These are phyloP conservation scores for Coprinellus aureogranulatus DNA, from an alignment of 768 basidiomycete species.

Conservation along the genomic window DNA sequence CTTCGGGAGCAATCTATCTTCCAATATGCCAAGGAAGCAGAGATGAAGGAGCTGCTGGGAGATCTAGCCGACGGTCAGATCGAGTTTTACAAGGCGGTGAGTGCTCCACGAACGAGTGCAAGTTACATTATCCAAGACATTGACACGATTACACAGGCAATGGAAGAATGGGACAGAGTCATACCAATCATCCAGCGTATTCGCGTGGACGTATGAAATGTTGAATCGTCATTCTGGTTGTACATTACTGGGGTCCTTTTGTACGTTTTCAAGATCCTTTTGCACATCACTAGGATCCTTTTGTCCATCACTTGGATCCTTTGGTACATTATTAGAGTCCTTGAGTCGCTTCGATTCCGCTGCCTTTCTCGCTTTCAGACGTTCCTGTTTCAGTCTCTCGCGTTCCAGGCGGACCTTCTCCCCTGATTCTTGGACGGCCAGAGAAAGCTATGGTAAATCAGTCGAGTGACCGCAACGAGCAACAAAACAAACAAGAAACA, in stretches of 20 bases:
- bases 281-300: no score
- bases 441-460: constrained; percentile 50
- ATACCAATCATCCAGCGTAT: constrained; percentile 93
- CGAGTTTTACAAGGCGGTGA: constrained; percentile 85
- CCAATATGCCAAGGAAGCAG: constrained; percentile 85
- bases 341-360: constrained; percentile 15
- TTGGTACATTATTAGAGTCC: constrained; percentile 22
- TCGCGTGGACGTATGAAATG: constrained; percentile 77
- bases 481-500: constrained; percentile 14
- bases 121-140: constrained; percentile 2
- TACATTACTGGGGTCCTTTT: constrained; percentile 25
- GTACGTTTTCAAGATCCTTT: no score
- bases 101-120: constrained; percentile 6
- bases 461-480: background rate
- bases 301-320: no score
- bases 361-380: constrained; percentile 16
- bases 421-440: constrained; percentile 78
- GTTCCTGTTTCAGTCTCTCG: constrained; percentile 26
- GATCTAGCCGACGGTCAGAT: constrained; percentile 93
- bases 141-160: constrained; percentile 49
- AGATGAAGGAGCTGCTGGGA: constrained; percentile 95
- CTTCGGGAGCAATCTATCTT: constrained; percentile 88
- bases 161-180: constrained; percentile 97
- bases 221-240: constrained; percentile 18
- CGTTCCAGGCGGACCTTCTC: constrained; percentile 49